phyloP scores from a whole-genome alignment of 768 basidiomycete genomes.

The Candolleomyces eurysporus region DNA sequence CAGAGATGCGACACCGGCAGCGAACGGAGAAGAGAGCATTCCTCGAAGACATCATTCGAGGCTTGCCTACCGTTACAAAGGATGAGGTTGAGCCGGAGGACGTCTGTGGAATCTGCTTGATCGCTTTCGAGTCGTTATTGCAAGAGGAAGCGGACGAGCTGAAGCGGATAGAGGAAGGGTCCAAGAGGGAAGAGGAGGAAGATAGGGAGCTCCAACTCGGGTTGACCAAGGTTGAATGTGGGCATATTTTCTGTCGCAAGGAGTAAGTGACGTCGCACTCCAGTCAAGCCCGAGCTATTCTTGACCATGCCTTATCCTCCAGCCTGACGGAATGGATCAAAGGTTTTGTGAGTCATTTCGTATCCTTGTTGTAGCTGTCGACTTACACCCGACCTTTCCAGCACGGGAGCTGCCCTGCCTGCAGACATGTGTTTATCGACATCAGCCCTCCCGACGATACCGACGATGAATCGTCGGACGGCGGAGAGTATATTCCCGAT shows the following conservation, averaged over 20 bases:
- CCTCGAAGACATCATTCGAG: slow-evolving; percentile 38
- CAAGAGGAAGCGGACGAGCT: slow-evolving; percentile 22
- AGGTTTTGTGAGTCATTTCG: slow-evolving; percentile 39
- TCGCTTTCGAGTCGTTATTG: slow-evolving; percentile 47
- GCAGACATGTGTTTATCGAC: slow-evolving; percentile 57
- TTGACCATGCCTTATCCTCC: background rate
- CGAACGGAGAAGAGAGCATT: slow-evolving; percentile 20
- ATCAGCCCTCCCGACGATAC: slow-evolving; percentile 48
- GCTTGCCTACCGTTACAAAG: slow-evolving; percentile 41
- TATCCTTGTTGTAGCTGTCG: background rate
- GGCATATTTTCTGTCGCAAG: slow-evolving; percentile 65
- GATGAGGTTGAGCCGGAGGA: slow-evolving; percentile 47
- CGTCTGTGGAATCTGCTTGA: slow-evolving; percentile 65
- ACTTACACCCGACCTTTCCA: slow-evolving; percentile 18
- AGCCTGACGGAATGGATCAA: slow-evolving; percentile 71
- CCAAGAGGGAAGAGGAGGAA: slow-evolving; percentile 6
- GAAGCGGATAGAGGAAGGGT: slow-evolving; percentile 1
- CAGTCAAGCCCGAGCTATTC: slow-evolving; percentile 1
- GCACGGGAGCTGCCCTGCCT: slow-evolving; percentile 75
- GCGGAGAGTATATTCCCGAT: slow-evolving; percentile 61
- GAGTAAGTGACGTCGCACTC: slow-evolving; percentile 41
- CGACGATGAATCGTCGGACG: slow-evolving; percentile 67
- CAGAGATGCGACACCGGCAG: no score
- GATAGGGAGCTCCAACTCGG: slow-evolving; percentile 27
- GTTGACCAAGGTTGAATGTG: slow-evolving; percentile 60